Conservation (phyloP, 2,329 filamentous ascomycete genomes). For the Atkinsonella texensis region DNA sequence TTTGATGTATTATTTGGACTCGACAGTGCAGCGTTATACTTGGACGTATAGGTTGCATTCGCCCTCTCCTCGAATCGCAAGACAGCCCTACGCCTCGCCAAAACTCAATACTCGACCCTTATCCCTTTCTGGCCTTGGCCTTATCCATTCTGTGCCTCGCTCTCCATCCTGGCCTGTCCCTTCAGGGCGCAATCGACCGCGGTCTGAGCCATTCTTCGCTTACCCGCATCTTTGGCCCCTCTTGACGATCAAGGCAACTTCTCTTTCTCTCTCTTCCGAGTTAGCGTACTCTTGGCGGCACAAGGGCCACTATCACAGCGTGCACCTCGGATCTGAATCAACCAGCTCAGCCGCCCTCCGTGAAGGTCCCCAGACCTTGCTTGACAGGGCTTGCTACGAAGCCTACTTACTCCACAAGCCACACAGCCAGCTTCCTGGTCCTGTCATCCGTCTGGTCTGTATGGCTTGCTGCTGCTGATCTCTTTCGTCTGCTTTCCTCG, state of each 20-base stretch:
- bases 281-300: conserved; percentile 1
- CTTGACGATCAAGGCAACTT: not conserved
- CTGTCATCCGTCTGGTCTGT: not conserved
- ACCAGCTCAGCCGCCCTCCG: not conserved
- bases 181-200: not conserved
- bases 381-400: not conserved
- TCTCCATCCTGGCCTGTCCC: not conserved
- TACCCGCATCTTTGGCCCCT: conserved; percentile 1
- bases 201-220: conserved; percentile 1
- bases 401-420: not conserved
- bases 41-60: not conserved
- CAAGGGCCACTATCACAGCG: conserved; percentile 5
- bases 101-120: conserved; percentile 8
- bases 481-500: not conserved
- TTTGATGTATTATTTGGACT: not conserved
- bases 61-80: conserved; percentile 3
- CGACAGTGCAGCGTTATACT: not conserved
- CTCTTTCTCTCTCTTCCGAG: not conserved
- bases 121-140: conserved; percentile 6
- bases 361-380: not conserved
- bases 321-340: conserved; percentile 6
- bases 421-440: not conserved
- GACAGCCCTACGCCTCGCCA: conserved; percentile 3
- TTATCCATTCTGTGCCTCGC: conserved; percentile 4
- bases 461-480: not conserved